Evolutionary conservation across 306 rosid species (phyloP).

Genomic region (Cucurbita ficifolia): DNA sequence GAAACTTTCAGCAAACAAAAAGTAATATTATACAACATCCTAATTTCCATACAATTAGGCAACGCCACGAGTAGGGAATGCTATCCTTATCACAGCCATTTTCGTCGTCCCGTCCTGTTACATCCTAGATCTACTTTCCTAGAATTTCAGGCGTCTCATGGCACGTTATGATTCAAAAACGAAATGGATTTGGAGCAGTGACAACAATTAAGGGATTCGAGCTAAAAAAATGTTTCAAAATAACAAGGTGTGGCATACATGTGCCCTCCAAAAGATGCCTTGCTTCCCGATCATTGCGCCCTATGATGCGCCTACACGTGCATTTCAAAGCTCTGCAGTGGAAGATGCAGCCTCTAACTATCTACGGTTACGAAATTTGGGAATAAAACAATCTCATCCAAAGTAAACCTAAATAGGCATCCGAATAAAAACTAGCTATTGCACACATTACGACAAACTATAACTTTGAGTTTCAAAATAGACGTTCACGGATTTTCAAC

Average conservation of each 20-base stretch:
- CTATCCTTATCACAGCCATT: not conserved
- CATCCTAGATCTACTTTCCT: not conserved
- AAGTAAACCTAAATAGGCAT: not conserved
- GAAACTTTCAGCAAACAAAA: not conserved
- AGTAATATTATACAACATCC: not conserved
- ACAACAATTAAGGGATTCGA: not conserved
- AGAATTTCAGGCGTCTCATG: not conserved
- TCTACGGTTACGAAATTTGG: not conserved
- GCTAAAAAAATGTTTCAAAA: not conserved
- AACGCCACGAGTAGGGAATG: not conserved
- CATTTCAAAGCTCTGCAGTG: not conserved
- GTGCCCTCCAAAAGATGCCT: not conserved
- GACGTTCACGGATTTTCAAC: not conserved
- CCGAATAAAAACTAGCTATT: not conserved
- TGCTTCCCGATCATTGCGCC: not conserved
- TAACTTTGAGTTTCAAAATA: not conserved
- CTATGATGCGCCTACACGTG: not conserved
- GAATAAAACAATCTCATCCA: not conserved
- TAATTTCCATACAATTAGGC: not conserved
- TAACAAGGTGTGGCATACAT: not conserved
- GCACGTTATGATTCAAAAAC: not conserved
- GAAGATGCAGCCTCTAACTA: constrained; percentile 7
- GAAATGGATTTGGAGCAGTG: not conserved
- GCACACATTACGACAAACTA: not conserved
- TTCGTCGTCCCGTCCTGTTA: not conserved